Conservation (phyloP, 1,139 yeast species). For the Kodamaea anthophila region DNA sequence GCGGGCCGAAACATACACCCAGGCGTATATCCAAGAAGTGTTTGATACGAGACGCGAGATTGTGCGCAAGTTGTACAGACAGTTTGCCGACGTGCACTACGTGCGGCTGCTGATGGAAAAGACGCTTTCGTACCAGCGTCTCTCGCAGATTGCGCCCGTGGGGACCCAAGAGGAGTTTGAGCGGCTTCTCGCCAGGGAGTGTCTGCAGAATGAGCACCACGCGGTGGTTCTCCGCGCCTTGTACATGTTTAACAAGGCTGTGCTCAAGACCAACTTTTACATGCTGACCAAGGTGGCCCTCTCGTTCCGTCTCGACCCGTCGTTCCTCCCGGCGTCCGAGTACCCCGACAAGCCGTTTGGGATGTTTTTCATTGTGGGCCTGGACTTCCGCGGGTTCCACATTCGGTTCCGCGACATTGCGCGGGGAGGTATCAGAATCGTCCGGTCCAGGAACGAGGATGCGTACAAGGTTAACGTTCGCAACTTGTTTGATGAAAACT, state of each 20-base stretch:
- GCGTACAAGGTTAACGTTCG: conserved; percentile 83
- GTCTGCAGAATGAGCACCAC: conserved; percentile 78
- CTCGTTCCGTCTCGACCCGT: conserved; percentile 84
- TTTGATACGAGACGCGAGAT: conserved; percentile 66
- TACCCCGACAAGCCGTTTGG: conserved; percentile 93
- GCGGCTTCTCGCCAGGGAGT: conserved; percentile 57
- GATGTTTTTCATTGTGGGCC: conserved; percentile 92
- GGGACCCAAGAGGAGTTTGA: conserved; percentile 72
- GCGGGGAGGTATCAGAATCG: conserved; percentile 97
- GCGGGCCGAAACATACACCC: conserved; percentile 90
- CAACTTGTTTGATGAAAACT: conserved; percentile 91
- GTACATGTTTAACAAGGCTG: conserved; percentile 75
- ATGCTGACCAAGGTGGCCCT: conserved; percentile 92
- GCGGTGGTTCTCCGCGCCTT: conserved; percentile 77
- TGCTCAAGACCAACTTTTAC: conserved; percentile 90
- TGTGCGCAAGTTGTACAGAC: conserved; percentile 79
- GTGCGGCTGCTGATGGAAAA: conserved; percentile 67
- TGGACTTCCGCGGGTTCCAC: conserved; percentile 96
- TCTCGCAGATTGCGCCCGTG: conserved; percentile 70
- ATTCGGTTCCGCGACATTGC: conserved; percentile 96
- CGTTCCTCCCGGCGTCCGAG: conserved; percentile 76
- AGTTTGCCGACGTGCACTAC: conserved; percentile 89
- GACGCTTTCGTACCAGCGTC: conserved; percentile 85
- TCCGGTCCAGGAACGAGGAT: conserved; percentile 78
- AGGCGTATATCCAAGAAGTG: conserved; percentile 73